Percentiles rank a stretch among this genome's conserved stretches.
Conservation (phyloP, 257 asterid species). For the Plantago ovata region DNA sequence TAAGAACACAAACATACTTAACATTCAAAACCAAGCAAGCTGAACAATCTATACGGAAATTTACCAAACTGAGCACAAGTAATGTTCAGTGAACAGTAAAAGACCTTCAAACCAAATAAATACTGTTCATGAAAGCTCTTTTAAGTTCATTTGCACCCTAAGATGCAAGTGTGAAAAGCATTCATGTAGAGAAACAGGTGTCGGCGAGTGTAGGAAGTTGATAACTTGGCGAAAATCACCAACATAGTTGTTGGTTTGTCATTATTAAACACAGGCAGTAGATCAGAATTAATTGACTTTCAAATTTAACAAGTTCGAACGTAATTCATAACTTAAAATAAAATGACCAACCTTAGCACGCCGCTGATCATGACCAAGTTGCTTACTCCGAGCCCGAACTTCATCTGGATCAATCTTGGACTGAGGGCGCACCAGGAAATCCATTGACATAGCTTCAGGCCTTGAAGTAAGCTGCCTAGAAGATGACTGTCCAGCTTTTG, state of each 20-base stretch:
- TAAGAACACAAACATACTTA: too few relatives aligned
- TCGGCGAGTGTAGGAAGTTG: too few relatives aligned
- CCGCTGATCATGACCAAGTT: constrained; percentile 64
- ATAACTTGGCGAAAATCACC: too few relatives aligned
- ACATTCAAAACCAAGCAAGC: too few relatives aligned
- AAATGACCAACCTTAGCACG: constrained; percentile 59
- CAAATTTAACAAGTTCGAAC: background rate
- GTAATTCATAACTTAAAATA: background rate
- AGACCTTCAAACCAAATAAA: too few relatives aligned
- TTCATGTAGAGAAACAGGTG: background rate
- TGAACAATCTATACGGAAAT: too few relatives aligned
- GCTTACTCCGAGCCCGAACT: constrained; percentile 74
- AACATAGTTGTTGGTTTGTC: too few relatives aligned
- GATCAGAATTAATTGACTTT: background rate
- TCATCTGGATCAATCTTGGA: constrained; percentile 92
- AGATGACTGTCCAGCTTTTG: constrained; percentile 71
- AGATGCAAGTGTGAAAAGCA: background rate
- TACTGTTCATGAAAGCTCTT: too few relatives aligned
- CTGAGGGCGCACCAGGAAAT: constrained; percentile 87
- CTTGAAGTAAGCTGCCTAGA: constrained; percentile 54
- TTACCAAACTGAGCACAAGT: too few relatives aligned
- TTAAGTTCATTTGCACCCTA: background rate
- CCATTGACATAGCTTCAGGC: constrained; percentile 87
- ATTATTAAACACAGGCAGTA: background rate
- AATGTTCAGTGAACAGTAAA: too few relatives aligned